Conservation (phyloP, 352 stramenopile genomes). For the Phytopythium vexans region DNA sequence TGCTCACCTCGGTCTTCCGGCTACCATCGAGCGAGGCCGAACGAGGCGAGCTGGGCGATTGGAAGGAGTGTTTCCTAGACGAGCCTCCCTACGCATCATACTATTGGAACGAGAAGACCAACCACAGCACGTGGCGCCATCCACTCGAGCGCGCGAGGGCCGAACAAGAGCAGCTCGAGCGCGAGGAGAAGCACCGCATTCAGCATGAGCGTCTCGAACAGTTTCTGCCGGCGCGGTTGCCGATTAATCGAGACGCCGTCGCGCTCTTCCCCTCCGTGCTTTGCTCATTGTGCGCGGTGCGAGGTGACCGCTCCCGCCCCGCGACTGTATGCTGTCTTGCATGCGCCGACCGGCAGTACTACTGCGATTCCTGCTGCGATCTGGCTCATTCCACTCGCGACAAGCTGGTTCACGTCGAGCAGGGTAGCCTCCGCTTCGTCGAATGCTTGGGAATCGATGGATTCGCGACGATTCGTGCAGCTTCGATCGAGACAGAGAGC, state of each 20-base stretch:
- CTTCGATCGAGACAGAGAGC: too few relatives aligned
- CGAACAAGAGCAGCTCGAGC: slow-evolving; percentile 30
- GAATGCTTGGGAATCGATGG: slow-evolving; percentile 31
- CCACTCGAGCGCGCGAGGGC: slow-evolving; percentile 42
- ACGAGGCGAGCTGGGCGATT: slow-evolving; percentile 18
- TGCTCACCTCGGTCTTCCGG: slow-evolving; percentile 40
- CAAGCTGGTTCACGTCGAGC: slow-evolving; percentile 29
- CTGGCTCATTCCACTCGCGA: slow-evolving; percentile 20
- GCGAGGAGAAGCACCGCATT: slow-evolving; percentile 14
- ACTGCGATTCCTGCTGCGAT: slow-evolving; percentile 52
- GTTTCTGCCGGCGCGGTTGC: slow-evolving; percentile 33
- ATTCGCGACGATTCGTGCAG: slow-evolving; percentile 21
- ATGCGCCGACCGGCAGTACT: slow-evolving; percentile 30
- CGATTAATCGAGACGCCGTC: slow-evolving; percentile 34
- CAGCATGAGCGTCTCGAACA: slow-evolving; percentile 29
- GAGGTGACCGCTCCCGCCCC: slow-evolving; percentile 9
- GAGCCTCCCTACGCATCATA: slow-evolving; percentile 60
- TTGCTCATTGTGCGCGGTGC: slow-evolving; percentile 16
- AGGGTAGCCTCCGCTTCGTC: slow-evolving; percentile 24
- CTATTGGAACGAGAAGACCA: slow-evolving; percentile 60
- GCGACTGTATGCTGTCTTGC: slow-evolving; percentile 29
- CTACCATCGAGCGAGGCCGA: slow-evolving; percentile 24
- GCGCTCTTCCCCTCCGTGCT: slow-evolving; percentile 1
- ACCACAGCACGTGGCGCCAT: slow-evolving; percentile 54
- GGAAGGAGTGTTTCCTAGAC: slow-evolving; percentile 50